phyloP scores from a whole-genome alignment of 768 basidiomycete species.

The Podaxis sp. region DNA sequence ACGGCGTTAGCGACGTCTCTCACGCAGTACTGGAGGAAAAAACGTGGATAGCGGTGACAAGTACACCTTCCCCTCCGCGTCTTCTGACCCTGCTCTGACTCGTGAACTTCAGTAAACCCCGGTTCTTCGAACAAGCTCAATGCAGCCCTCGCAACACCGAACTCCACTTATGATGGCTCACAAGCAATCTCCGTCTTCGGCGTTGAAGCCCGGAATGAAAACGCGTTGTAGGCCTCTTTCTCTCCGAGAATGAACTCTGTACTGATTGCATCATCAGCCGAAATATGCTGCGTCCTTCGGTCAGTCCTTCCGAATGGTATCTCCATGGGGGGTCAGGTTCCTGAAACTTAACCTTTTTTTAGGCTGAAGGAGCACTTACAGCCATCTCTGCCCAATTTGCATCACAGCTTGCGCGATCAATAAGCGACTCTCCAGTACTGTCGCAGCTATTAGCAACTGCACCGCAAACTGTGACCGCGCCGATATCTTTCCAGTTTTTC shows the following conservation, averaged over 20 bases:
- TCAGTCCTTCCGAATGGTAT: slow-evolving; percentile 15
- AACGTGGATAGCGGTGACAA: slow-evolving; percentile 54
- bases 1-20: slow-evolving; percentile 42
- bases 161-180: slow-evolving; percentile 48
- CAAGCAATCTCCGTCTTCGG: slow-evolving; percentile 50
- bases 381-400: slow-evolving; percentile 35
- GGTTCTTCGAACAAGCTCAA: slow-evolving; percentile 37
- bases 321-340: background rate
- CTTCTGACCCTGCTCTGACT: slow-evolving; percentile 1
- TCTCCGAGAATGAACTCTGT: background rate
- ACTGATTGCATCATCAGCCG: slow-evolving; percentile 25
- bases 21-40: slow-evolving; percentile 46
- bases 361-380: slow-evolving; percentile 37
- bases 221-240: slow-evolving; percentile 42
- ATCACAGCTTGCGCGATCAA: slow-evolving; percentile 26
- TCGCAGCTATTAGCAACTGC: slow-evolving; percentile 40
- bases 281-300: slow-evolving; percentile 32
- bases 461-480: slow-evolving; percentile 48
- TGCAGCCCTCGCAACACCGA: slow-evolving; percentile 35
- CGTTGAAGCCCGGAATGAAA: slow-evolving; percentile 23
- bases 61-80: slow-evolving; percentile 33
- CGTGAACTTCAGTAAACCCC: slow-evolving; percentile 35
- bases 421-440: slow-evolving; percentile 29
- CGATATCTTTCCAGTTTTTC: slow-evolving; percentile 45
- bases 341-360: background rate